phyloP scores from a whole-genome alignment of 2,329 filamentous ascomycete genomes.

The Stemphylium beticola region DNA sequence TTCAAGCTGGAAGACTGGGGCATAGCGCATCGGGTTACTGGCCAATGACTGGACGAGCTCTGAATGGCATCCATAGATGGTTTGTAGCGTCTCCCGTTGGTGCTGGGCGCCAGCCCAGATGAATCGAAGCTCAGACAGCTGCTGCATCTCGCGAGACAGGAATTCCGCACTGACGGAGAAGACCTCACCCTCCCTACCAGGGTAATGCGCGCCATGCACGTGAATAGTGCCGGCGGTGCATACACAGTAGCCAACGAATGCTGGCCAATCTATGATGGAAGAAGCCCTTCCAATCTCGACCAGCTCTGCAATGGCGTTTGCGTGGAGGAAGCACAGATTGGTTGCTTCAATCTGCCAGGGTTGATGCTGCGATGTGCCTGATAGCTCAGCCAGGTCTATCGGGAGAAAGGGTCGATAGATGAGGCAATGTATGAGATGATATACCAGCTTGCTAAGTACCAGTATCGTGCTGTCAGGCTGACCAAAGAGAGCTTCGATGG shows the following conservation, averaged over 20 bases:
- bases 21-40: constrained; percentile 73
- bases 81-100: constrained; percentile 78
- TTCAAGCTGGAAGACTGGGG: constrained; percentile 81
- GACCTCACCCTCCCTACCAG: constrained; percentile 64
- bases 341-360: constrained; percentile 93
- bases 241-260: constrained; percentile 85
- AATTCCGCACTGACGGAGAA: constrained; percentile 73
- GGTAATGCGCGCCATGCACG: constrained; percentile 84
- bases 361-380: constrained; percentile 81
- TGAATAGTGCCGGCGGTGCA: constrained; percentile 88
- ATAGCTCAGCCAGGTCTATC: constrained; percentile 80
- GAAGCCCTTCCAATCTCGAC: constrained; percentile 79
- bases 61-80: constrained; percentile 77
- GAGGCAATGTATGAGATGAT: constrained; percentile 84
- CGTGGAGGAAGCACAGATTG: constrained; percentile 84
- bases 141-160: constrained; percentile 78
- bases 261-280: constrained; percentile 80
- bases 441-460: constrained; percentile 83
- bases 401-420: constrained; percentile 88
- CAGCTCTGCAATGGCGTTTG: constrained; percentile 84
- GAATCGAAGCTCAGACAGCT: constrained; percentile 75
- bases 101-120: constrained; percentile 81
- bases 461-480: constrained; percentile 79
- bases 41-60: constrained; percentile 77
- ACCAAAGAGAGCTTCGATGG: constrained; percentile 75